Base-by-base conservation (phyloP, 768 basidiomycete species). In the Zangia roseola region DNA sequence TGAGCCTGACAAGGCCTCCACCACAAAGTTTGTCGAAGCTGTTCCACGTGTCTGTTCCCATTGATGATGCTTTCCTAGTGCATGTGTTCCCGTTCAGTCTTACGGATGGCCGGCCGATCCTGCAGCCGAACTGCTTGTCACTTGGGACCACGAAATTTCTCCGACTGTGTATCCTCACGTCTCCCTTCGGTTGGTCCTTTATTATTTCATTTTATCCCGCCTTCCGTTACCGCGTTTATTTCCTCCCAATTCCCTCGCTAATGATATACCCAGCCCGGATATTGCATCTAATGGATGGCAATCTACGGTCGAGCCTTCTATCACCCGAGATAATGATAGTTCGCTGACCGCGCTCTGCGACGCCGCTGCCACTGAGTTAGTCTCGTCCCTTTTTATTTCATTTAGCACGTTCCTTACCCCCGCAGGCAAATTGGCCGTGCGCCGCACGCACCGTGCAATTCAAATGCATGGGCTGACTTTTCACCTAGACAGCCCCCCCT, bases 291-390 rank as follows among this genome's bases (percentile, higher is more conserved):
- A 4, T 14, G 30, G 7, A 2, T 31, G 30, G 30, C 30, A 13
- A 14, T 6, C 50, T 12, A 8, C 20, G 26, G 31, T 50, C 12
- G 10, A 8, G 3, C 25, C 49, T 21, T 12, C 19, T 40, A 39
- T 45, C 17, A 26, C 30, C 13, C 13, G 10, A 20, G 31, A 40
- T 43, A 14, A 16, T 19, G 50, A 41, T 33, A 24, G 20, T 39
- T 23, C 53, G 20, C 41, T 45, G 49, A 34, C 38, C 23, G 10
- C 28, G 12, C 10, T 16, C 25, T 20, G 36, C 12, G 23, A 16
- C 13, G 10, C 21, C 43, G 31, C 47, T 23, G 49, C 25, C 41
- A 24, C 47, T 23, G 49, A 43, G 62, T 65, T 25, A 44, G 62
- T 54, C 36, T 17, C 13, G 2, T 19, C 16, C 33, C 20, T 6